Evolutionary conservation across 2,329 filamentous ascomycete genomes (phyloP).

Genomic region (Scedosporium aurantiacum): DNA sequence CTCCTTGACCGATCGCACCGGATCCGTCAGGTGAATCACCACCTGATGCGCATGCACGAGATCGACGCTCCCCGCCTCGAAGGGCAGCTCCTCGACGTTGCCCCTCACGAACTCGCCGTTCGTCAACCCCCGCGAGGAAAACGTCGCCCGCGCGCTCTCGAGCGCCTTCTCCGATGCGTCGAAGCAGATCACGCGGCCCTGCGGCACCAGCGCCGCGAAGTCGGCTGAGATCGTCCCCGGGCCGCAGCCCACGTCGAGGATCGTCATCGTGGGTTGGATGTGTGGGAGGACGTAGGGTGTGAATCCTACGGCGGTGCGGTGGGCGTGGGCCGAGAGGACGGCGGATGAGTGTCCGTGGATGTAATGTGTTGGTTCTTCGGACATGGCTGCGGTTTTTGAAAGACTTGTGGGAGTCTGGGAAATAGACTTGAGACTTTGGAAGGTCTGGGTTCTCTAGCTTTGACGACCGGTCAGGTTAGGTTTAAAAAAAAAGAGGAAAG

Average conservation of each 20-base stretch:
- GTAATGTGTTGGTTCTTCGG: slow-evolving; percentile 15
- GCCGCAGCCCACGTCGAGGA: slow-evolving; percentile 38
- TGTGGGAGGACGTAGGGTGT: slow-evolving; percentile 31
- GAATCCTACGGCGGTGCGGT: slow-evolving; percentile 31
- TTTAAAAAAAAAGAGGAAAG: no score
- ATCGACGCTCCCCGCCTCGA: slow-evolving; percentile 28
- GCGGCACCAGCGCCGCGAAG: slow-evolving; percentile 25
- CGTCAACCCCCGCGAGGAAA: slow-evolving; percentile 11
- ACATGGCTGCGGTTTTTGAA: neutral
- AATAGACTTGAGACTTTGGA: no score
- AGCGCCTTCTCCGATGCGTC: slow-evolving; percentile 24
- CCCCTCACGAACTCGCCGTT: slow-evolving; percentile 20
- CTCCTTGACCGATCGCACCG: slow-evolving; percentile 23
- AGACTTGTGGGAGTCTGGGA: neutral
- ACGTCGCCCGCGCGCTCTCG: slow-evolving; percentile 16
- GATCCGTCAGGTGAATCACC: slow-evolving; percentile 27
- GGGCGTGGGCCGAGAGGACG: slow-evolving; percentile 25
- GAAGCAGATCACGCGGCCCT: slow-evolving; percentile 27
- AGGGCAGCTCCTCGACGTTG: slow-evolving; percentile 26
- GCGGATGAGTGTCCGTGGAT: slow-evolving; percentile 27
- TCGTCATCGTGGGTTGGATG: slow-evolving; percentile 23
- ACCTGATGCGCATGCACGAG: slow-evolving; percentile 31
- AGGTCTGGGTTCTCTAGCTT: neutral
- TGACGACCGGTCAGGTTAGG: no score
- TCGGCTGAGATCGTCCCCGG: slow-evolving; percentile 36